A percentile compares a stretch with the other conserved stretches of the same genome.
phyloP scores from a whole-genome alignment of 2,329 filamentous ascomycete genomes.

The Beauveria rudraprayagi region DNA sequence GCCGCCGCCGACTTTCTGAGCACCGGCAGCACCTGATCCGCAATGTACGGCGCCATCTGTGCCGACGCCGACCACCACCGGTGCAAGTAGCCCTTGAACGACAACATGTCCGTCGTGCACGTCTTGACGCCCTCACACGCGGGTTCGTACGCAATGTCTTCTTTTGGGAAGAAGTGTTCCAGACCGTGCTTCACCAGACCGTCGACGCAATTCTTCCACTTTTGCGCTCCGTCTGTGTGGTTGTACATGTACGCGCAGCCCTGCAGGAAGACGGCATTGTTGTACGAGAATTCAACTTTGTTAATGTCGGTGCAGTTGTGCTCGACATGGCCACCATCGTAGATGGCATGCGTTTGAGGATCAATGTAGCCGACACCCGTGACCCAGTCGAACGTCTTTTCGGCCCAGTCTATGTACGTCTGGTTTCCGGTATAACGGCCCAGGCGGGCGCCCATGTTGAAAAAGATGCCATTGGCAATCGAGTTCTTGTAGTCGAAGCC shows the following conservation, averaged over 20 bases:
- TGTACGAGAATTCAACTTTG: conserved; percentile 53
- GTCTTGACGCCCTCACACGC: conserved; percentile 47
- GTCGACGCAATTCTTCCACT: conserved; percentile 45
- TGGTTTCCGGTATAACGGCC: conserved; percentile 60
- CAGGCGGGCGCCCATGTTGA: conserved; percentile 60
- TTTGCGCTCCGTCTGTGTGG: conserved; percentile 29
- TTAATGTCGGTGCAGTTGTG: conserved; percentile 48
- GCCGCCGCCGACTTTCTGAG: conserved; percentile 44
- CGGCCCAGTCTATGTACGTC: conserved; percentile 57
- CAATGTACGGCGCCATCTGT: conserved; percentile 46
- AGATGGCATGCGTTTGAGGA: conserved; percentile 48
- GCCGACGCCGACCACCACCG: conserved; percentile 47
- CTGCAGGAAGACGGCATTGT: conserved; percentile 48
- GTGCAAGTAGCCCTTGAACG: conserved; percentile 54
- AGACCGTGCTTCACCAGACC: conserved; percentile 30
- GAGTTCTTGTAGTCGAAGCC: conserved; percentile 71
- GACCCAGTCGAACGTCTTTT: conserved; percentile 57
- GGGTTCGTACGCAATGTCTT: conserved; percentile 50
- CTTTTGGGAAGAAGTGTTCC: conserved; percentile 41
- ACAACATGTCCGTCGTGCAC: conserved; percentile 56
- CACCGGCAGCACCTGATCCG: conserved; percentile 40
- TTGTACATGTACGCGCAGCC: conserved; percentile 61
- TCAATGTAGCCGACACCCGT: conserved; percentile 49
- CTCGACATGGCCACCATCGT: conserved; percentile 46
- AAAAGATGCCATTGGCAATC: conserved; percentile 54